Evolutionary conservation across 495 filamentous ascomycete species (phyloP), one percentile per base, ranked within the genome.

Genomic region (Poronia punctata): DNA sequence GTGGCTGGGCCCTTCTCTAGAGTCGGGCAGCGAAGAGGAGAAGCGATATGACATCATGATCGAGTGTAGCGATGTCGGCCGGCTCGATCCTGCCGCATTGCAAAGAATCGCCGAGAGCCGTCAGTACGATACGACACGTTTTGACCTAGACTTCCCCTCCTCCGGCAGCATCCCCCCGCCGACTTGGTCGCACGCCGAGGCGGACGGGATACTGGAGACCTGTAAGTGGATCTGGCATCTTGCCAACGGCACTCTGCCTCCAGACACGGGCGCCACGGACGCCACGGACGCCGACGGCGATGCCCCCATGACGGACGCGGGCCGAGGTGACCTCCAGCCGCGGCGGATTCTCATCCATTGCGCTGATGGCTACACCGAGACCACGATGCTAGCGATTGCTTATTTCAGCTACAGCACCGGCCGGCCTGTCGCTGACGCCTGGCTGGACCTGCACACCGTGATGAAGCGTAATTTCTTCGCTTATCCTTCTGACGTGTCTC

Each of bases 331-430:
- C 61, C 43, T 42, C 18, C 35, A 30, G 12, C 61, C 62, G 11
- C 71, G 78, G 32, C 84, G 77, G 57, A 77, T 96, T 20, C 71
- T 96, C 22, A 86, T 98, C 23, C 88, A 96, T 59, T 96, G 92
- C 59, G 79, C 82, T 1, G 92, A 98, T 64, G 92, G 92, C 17
- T 98, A 98, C 59, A 98, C 92, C 6, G 92, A 98, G 56, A 89
- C 83, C 7, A 86, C 90, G 1, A 64, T 97, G 37, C 70, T 98
- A 3, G 87, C 72, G 8, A 73, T 97, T 23, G 85, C 90, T 15
- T 98, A 96, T 61, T 83, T 79, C 60, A 94, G 90, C 74, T 97
- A 84, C 57, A 79, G 84, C 20, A 83, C 93, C 40, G 84, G 85
- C 5, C 67, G 83, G 7, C 79, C 90, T 0, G 76, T 84, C 0